Conservation (phyloP, 305 asterid genomes). For the Solanum chacoense region DNA sequence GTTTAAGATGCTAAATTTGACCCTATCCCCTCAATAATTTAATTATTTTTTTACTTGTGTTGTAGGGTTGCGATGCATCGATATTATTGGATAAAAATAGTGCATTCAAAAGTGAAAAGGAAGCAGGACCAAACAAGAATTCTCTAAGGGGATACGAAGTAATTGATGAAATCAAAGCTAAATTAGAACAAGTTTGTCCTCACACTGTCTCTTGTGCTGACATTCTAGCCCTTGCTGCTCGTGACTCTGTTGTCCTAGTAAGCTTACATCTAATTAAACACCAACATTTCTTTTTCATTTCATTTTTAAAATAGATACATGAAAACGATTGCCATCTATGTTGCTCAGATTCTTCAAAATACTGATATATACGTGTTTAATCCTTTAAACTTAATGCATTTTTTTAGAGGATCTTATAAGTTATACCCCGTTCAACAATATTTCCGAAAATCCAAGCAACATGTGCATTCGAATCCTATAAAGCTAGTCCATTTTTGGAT, state of each 20-base stretch:
- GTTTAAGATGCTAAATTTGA: background rate
- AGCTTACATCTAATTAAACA: slow-evolving; percentile 6
- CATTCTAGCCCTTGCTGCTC: slow-evolving; percentile 69
- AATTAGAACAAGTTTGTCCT: slow-evolving; percentile 66
- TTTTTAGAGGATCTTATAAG: background rate
- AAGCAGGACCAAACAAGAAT: slow-evolving; percentile 60
- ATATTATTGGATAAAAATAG: slow-evolving; percentile 44
- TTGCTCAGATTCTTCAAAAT: background rate
- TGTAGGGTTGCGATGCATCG: slow-evolving; percentile 80
- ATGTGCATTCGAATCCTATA: background rate
- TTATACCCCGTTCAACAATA: background rate
- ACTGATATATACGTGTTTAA: background rate
- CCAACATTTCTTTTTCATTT: background rate
- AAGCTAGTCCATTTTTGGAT: background rate
- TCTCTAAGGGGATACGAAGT: slow-evolving; percentile 69
- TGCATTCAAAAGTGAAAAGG: slow-evolving; percentile 52
- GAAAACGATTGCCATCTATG: rapidly evolving
- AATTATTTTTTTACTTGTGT: background rate
- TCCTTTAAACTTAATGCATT: background rate
- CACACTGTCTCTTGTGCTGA: slow-evolving; percentile 82
- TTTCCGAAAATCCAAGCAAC: background rate
- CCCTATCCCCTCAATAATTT: background rate
- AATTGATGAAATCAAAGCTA: slow-evolving; percentile 67
- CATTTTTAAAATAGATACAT: background rate
- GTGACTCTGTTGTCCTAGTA: slow-evolving; percentile 63